Percentiles rank a stretch among this genome's conserved stretches.
Conservation (phyloP, 331 rosid genomes). For the Dryas integrifolia region DNA sequence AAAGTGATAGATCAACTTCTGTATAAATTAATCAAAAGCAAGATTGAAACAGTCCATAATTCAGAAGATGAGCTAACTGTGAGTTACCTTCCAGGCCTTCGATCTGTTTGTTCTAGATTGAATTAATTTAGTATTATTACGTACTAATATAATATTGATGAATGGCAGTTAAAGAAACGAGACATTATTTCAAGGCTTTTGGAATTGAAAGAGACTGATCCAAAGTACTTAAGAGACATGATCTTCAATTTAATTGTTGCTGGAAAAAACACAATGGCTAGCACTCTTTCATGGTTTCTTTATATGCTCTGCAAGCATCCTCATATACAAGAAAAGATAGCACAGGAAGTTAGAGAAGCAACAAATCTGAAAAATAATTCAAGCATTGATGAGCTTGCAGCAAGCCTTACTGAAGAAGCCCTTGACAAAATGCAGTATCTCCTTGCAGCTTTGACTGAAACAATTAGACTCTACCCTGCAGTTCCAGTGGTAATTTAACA, state of each 20-base stretch:
- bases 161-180: no score
- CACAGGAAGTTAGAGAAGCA: constrained; percentile 12
- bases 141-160: no score
- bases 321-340: constrained; percentile 9
- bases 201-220: no score
- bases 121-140: no score
- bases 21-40: constrained; percentile 2
- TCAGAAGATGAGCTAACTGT: not conserved
- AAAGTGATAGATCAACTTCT: constrained; percentile 8
- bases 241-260: constrained; percentile 9
- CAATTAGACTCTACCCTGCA: constrained; percentile 18
- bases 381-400: not conserved
- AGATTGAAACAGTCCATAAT: not conserved
- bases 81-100: not conserved
- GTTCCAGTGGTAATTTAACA: not conserved
- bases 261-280: constrained; percentile 17
- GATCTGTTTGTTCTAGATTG: no score
- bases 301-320: not conserved
- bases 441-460: constrained; percentile 14
- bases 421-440: constrained; percentile 14
- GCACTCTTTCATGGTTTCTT: constrained; percentile 13
- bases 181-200: no score
- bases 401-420: constrained; percentile 10
- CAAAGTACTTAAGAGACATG: not conserved
- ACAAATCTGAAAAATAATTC: not conserved